Percentiles rank a stretch among this genome's conserved stretches.
Evolutionary conservation across 768 basidiomycete genomes (phyloP).

Genomic region (Leccinum longicurvipes): DNA sequence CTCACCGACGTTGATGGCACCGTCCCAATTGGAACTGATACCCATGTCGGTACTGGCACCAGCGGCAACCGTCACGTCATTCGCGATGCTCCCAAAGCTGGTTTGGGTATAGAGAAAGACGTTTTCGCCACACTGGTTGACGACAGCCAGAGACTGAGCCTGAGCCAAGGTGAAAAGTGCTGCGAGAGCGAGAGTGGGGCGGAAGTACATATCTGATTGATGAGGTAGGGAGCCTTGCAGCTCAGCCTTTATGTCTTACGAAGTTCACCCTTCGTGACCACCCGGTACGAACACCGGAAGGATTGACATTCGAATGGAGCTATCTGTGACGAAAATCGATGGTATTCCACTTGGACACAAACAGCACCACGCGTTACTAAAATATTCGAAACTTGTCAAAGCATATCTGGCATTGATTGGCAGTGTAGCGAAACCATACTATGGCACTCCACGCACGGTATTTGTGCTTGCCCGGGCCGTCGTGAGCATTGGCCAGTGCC

Average conservation of each 20-base stretch:
- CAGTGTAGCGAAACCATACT: too few relatives aligned
- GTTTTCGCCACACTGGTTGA: constrained; percentile 24
- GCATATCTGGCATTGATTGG: not conserved
- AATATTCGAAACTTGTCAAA: not conserved
- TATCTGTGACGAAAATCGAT: not conserved
- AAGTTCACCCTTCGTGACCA: not conserved
- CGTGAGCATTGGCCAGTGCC: not conserved
- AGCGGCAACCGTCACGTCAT: constrained; percentile 23
- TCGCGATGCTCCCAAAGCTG: constrained; percentile 28
- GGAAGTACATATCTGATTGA: not conserved
- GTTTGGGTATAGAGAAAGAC: constrained; percentile 30
- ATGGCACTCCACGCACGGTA: too few relatives aligned
- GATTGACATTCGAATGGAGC: constrained; percentile 1
- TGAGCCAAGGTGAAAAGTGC: constrained; percentile 1
- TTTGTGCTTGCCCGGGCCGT: not conserved
- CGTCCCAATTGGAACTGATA: constrained; percentile 32
- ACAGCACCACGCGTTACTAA: not conserved
- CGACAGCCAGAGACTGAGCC: constrained; percentile 29
- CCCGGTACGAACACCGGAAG: not conserved
- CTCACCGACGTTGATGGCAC: constrained; percentile 30
- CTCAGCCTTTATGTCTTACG: constrained; percentile 8
- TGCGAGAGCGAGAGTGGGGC: not conserved
- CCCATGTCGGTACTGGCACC: constrained; percentile 25
- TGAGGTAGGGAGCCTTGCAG: not conserved
- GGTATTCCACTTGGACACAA: not conserved